phyloP scores from a whole-genome alignment of 257 asterid species.

The Plectranthus barbatus region DNA sequence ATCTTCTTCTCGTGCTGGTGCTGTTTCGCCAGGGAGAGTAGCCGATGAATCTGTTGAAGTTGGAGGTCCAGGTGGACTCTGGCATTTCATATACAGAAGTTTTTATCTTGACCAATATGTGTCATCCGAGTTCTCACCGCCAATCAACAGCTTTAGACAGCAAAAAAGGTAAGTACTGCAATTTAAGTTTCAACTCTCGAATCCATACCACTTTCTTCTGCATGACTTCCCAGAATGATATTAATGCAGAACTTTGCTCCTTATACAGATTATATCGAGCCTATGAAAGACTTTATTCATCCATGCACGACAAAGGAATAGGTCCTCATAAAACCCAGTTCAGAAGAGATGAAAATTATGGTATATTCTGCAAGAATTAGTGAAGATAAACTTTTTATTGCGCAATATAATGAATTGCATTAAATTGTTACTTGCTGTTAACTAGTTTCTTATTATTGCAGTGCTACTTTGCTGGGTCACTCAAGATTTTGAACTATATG shows the following conservation, averaged over 20 bases:
- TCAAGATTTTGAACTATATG: conserved; percentile 91
- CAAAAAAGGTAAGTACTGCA: conserved; percentile 61
- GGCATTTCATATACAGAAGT: conserved; percentile 96
- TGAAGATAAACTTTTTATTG: not conserved
- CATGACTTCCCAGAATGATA: not conserved
- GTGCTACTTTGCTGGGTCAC: conserved; percentile 98
- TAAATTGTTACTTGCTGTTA: not conserved
- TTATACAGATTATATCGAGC: conserved; percentile 70
- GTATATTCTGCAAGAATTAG: too few relatives aligned
- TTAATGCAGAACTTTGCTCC: not conserved
- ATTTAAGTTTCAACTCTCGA: not conserved
- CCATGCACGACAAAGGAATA: conserved; percentile 77
- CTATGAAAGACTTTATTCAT: conserved; percentile 64
- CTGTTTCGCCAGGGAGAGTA: conserved; percentile 34
- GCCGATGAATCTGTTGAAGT: conserved; percentile 38
- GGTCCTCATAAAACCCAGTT: conserved; percentile 97
- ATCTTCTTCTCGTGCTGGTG: conserved; percentile 41
- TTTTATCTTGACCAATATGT: conserved; percentile 81
- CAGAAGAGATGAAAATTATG: conserved; percentile 89
- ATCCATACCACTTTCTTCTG: conserved; percentile 2
- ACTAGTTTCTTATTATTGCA: conserved; percentile 34
- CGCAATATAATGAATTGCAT: not conserved
- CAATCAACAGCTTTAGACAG: conserved; percentile 65
- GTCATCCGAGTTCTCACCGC: conserved; percentile 84
- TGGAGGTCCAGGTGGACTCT: conserved; percentile 96